Conservation (phyloP, 2,329 filamentous ascomycete species). For the Aureobasidium zeae region DNA sequence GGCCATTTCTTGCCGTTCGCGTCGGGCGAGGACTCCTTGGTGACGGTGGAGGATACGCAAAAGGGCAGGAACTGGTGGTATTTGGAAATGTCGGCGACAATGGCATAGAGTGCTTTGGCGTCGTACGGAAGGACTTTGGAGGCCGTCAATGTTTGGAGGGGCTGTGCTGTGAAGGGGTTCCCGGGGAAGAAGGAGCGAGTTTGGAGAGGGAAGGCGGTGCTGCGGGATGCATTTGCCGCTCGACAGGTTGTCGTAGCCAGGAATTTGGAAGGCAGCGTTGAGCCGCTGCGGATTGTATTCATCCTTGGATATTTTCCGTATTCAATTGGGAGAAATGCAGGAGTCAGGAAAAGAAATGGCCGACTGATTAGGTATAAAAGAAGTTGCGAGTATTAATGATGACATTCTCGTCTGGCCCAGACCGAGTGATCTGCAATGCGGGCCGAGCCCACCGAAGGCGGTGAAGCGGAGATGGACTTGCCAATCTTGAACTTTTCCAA, state of each 20-base stretch:
- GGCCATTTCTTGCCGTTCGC: slow-evolving; percentile 51
- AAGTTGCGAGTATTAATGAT: too few species aligned
- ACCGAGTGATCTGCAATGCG: too few species aligned
- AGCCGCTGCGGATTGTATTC: slow-evolving; percentile 23
- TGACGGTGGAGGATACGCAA: slow-evolving; percentile 69
- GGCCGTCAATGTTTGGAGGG: slow-evolving; percentile 58
- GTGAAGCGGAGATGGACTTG: slow-evolving; percentile 9
- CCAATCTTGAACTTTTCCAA: slow-evolving; percentile 10
- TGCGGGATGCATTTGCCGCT: slow-evolving; percentile 6
- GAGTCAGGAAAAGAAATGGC: too few species aligned
- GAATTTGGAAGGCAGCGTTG: slow-evolving; percentile 12
- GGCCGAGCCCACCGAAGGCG: neutral
- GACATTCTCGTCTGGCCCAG: too few species aligned
- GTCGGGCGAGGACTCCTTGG: slow-evolving; percentile 55
- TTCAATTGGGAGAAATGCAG: too few species aligned
- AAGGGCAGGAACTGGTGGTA: slow-evolving; percentile 89
- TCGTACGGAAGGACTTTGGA: slow-evolving; percentile 69
- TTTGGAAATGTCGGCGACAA: slow-evolving; percentile 79
- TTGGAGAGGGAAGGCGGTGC: slow-evolving; percentile 15
- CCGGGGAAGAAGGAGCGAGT: slow-evolving; percentile 36
- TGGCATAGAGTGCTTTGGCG: slow-evolving; percentile 60
- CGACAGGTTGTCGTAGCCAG: slow-evolving; percentile 1
- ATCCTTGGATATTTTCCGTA: slow-evolving; percentile 17
- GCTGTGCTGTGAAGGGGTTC: slow-evolving; percentile 47
- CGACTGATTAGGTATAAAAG: too few species aligned